Base-by-base conservation (phyloP, 768 basidiomycete species). In the Macrolepiota dolichaula region DNA sequence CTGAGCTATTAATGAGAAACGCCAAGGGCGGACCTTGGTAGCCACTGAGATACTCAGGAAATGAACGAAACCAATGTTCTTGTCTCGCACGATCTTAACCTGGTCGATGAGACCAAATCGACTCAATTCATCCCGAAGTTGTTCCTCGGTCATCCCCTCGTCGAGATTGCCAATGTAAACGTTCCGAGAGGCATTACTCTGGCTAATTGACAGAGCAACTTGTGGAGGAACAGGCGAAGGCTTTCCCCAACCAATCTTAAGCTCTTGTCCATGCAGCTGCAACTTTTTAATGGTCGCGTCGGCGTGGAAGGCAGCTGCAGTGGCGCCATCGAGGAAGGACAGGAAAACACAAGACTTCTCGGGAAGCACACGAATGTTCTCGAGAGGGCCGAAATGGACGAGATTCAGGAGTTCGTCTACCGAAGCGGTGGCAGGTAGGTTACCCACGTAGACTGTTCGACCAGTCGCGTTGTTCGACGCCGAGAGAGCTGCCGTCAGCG, bases 191-290 rank as follows among this genome's bases (percentile, higher is more conserved):
- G 97, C 97, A 66, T 94, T 94, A 74, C 87, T 88, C 77, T 96
- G 92, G 67, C 85, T 86, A 57, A 98, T 96, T 1, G 96, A 94
- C 25, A 91, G 82, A 2, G 87, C 85, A 12, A 98, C 93, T 69
- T 89, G 87, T 25, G 87, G 84, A 0, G 94, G 92, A 2, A 98
- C 94, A 15, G 89, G 86, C 1, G 87, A 89, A 1, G 96, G 91
- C 72, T 98, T 97, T 27, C 96, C 97, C 96, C 96, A 99, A 22
- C 97, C 97, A 65, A 99, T 96, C 78, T 96, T 96, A 68, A 99
- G 87, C 73, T 98, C 97, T 72, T 97, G 94, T 2, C 91, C 92
- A 71, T 98, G 96, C 13, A 99, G 80, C 19, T 91, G 76, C 63
- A 98, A 77, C 73, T 97, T 98, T 79, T 97, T 95, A 72, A 98